phyloP scores from a whole-genome alignment of 495 filamentous ascomycete genomes.

The Neurospora sublineolata region DNA sequence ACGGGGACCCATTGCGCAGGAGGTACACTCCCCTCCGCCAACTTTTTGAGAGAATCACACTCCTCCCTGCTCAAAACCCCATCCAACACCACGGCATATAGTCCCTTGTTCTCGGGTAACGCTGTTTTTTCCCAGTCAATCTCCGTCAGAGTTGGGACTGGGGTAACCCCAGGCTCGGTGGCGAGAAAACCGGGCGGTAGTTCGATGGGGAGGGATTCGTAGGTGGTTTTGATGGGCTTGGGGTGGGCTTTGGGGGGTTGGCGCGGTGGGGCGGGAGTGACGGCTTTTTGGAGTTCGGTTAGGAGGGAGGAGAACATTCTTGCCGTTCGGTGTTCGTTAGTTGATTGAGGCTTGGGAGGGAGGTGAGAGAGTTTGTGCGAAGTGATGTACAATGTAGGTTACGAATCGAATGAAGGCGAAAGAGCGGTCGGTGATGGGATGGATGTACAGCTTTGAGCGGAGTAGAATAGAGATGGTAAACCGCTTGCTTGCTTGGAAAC shows the following conservation, averaged over 20 bases:
- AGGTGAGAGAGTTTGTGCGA: too few species aligned
- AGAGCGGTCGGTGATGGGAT: too few species aligned
- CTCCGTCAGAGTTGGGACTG: constrained; percentile 16
- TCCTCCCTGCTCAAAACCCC: constrained; percentile 49
- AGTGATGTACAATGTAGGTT: too few species aligned
- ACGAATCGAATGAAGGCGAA: too few species aligned
- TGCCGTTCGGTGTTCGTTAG: background rate
- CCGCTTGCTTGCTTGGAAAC: too few species aligned
- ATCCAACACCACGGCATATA: constrained; percentile 54
- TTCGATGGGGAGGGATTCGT: constrained; percentile 20
- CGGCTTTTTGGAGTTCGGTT: background rate
- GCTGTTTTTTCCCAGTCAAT: constrained; percentile 43
- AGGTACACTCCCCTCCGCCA: constrained; percentile 43
- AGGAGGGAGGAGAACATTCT: background rate
- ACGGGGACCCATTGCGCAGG: constrained; percentile 4
- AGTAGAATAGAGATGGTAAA: too few species aligned
- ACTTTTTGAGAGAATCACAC: constrained; percentile 43
- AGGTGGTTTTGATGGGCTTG: constrained; percentile 15
- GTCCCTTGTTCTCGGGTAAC: constrained; percentile 42
- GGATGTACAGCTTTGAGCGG: too few species aligned
- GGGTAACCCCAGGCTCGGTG: constrained; percentile 8
- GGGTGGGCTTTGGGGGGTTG: background rate
- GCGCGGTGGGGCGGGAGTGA: background rate
- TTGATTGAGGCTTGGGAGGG: too few species aligned
- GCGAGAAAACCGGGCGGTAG: constrained; percentile 24